These are phyloP conservation scores for Hymenoscyphus fructigenus DNA, from an alignment of 2,329 filamentous ascomycete species.

Conservation along the genomic window DNA sequence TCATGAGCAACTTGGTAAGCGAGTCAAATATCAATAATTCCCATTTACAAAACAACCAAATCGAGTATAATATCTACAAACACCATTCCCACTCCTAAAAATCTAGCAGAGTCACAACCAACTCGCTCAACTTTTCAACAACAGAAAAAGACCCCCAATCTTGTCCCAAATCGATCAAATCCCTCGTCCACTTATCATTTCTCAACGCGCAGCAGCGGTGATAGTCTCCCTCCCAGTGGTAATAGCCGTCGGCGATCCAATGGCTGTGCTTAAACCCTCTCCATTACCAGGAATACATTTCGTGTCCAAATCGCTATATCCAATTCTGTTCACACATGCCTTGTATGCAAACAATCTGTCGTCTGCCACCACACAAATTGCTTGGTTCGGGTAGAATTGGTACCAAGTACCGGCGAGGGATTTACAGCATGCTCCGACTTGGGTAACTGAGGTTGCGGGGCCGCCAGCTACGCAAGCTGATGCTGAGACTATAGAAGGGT, in stretches of 20 bases:
- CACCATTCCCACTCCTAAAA: no score
- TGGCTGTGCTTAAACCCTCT: conserved; percentile 6
- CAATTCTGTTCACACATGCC: conserved; percentile 14
- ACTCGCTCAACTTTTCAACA: no score
- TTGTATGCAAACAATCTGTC: conserved; percentile 12
- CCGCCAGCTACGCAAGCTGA: conserved; percentile 28
- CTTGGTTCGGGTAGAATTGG: conserved; percentile 28
- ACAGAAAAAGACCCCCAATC: no score
- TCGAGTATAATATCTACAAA: no score
- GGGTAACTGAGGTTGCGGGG: conserved; percentile 22
- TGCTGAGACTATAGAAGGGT: conserved; percentile 15
- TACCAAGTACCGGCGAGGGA: conserved; percentile 27
- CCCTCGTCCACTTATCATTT: not conserved
- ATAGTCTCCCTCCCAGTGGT: not conserved
- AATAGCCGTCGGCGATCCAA: not conserved
- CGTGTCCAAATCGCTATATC: conserved; percentile 19
- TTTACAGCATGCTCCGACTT: conserved; percentile 24
- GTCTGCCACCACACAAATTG: conserved; percentile 24
- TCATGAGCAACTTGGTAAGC: no score
- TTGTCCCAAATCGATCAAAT: no score
- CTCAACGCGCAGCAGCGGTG: not conserved
- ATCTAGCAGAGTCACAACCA: no score
- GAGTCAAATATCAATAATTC: no score
- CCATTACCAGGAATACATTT: conserved; percentile 28
- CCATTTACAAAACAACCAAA: no score